phyloP scores from a whole-genome alignment of 805 yeast species.

The Wickerhamiella galacta region DNA sequence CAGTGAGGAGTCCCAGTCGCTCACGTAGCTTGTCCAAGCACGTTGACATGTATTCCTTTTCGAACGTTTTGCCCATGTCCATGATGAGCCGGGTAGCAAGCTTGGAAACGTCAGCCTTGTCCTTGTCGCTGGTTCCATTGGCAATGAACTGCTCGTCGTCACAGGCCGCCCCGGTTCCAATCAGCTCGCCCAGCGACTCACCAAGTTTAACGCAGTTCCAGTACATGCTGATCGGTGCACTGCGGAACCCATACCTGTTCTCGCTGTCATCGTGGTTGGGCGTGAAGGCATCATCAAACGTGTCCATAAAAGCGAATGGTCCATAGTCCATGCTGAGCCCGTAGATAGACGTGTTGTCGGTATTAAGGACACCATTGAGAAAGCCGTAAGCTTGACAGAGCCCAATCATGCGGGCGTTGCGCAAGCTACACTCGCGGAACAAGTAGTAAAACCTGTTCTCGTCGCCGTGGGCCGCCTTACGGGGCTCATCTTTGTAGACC shows the following conservation, averaged over 20 bases:
- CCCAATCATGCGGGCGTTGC: slow-evolving; percentile 67
- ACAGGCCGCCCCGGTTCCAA: slow-evolving; percentile 51
- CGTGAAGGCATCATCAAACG: slow-evolving; percentile 62
- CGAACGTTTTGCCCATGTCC: slow-evolving; percentile 47
- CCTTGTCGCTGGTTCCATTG: slow-evolving; percentile 27
- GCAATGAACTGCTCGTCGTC: slow-evolving; percentile 30
- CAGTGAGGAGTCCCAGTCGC: slow-evolving; percentile 48
- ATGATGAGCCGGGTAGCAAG: slow-evolving; percentile 51
- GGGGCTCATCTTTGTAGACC: slow-evolving; percentile 31
- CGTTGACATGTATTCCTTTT: slow-evolving; percentile 39
- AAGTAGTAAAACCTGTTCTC: slow-evolving; percentile 42
- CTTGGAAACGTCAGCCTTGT: slow-evolving; percentile 34
- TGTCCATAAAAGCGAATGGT: slow-evolving; percentile 83
- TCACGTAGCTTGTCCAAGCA: slow-evolving; percentile 42
- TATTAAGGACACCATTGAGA: slow-evolving; percentile 82
- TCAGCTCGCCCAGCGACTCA: slow-evolving; percentile 62
- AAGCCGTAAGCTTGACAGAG: slow-evolving; percentile 87
- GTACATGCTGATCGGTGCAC: slow-evolving; percentile 77
- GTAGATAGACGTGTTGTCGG: slow-evolving; percentile 81
- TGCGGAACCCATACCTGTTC: slow-evolving; percentile 59
- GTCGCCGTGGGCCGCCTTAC: slow-evolving; percentile 9
- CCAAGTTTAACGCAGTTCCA: slow-evolving; percentile 82
- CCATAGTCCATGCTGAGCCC: slow-evolving; percentile 90
- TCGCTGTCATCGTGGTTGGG: slow-evolving; percentile 78
- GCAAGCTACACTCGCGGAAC: slow-evolving; percentile 49